A percentile compares a stretch with the other conserved stretches of the same genome.
These are phyloP conservation scores for Tolypocladium pustulatum DNA, from an alignment of 2,329 filamentous ascomycete genomes.

Conservation along the genomic window DNA sequence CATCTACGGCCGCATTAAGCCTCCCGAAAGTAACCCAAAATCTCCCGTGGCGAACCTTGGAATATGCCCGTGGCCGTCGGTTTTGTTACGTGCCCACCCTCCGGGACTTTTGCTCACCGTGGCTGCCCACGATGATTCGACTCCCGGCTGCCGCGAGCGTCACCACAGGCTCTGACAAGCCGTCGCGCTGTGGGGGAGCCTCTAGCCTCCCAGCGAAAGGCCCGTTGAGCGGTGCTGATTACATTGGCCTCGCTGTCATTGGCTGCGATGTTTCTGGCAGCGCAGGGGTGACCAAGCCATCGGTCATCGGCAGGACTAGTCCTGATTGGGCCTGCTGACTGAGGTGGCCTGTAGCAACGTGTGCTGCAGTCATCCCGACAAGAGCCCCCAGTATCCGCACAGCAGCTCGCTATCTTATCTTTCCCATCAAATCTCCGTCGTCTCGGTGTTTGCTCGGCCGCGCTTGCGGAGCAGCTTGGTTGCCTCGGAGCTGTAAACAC, in stretches of 20 bases:
- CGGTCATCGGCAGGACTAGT: conserved; percentile 11
- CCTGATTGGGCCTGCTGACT: conserved; percentile 4
- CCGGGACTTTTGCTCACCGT: background rate
- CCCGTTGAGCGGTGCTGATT: conserved; percentile 6
- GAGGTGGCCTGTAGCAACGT: background rate
- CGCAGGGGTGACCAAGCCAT: conserved; percentile 7
- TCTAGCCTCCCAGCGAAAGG: conserved; percentile 1
- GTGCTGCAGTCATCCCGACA: background rate
- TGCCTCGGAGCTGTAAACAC: background rate
- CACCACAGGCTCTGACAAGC: background rate
- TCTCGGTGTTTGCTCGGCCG: too few species aligned
- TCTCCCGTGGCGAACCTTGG: background rate
- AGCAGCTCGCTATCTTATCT: conserved; percentile 2
- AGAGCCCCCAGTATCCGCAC: too few species aligned
- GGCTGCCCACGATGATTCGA: background rate
- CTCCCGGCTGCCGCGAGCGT: conserved; percentile 2
- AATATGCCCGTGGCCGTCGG: background rate
- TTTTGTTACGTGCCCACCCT: background rate
- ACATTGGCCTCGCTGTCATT: conserved; percentile 9
- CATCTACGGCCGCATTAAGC: background rate
- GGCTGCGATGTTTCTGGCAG: background rate
- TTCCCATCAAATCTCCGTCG: background rate
- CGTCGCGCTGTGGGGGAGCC: background rate
- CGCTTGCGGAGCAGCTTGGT: too few species aligned
- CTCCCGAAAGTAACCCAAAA: background rate